A percentile compares a stretch with the other conserved stretches of the same genome.
These are phyloP conservation scores for Gymnopus androsaceus DNA, from an alignment of 1,284 basidiomycete species.

Conservation along the genomic window DNA sequence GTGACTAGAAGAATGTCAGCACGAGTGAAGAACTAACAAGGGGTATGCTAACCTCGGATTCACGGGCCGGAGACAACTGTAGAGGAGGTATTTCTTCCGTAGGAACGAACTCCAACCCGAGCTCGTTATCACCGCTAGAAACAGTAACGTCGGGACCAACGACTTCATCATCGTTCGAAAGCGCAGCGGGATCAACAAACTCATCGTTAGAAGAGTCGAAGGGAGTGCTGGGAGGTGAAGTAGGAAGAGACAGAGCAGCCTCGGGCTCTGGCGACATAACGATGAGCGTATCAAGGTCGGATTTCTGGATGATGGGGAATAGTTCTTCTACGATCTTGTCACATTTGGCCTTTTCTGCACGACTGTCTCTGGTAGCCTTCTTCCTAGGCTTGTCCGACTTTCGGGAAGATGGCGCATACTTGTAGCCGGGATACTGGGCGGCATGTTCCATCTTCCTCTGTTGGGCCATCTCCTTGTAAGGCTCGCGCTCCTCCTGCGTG, in stretches of 20 bases:
- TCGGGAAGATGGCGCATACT: slow-evolving; percentile 47
- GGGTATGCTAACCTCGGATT: neutral
- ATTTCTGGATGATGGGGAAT: slow-evolving; percentile 10
- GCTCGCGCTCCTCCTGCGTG: slow-evolving; percentile 29
- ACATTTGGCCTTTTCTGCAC: slow-evolving; percentile 40
- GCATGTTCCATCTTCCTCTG: slow-evolving; percentile 52
- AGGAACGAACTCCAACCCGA: slow-evolving; percentile 41
- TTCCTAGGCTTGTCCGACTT: slow-evolving; percentile 32
- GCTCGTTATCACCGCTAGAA: too few species aligned
- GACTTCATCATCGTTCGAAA: too few species aligned
- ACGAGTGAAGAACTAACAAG: too few species aligned
- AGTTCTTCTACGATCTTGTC: slow-evolving; percentile 34
- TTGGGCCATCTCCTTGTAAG: slow-evolving; percentile 52
- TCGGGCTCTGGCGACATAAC: too few species aligned
- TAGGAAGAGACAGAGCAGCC: neutral
- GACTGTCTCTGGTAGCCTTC: slow-evolving; percentile 31
- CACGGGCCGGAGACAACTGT: slow-evolving; percentile 14
- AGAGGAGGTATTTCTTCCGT: slow-evolving; percentile 43
- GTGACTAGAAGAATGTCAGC: neutral
- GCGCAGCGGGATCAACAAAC: too few species aligned
- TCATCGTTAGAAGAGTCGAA: neutral
- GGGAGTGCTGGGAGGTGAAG: slow-evolving; percentile 5
- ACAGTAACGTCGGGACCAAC: too few species aligned
- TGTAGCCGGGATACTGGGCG: slow-evolving; percentile 54
- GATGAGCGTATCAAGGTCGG: too few species aligned